Percentiles rank a stretch among this genome's conserved stretches.
These are phyloP conservation scores for Coprinellus micaceus DNA, from an alignment of 768 basidiomycete species.

Conservation along the genomic window DNA sequence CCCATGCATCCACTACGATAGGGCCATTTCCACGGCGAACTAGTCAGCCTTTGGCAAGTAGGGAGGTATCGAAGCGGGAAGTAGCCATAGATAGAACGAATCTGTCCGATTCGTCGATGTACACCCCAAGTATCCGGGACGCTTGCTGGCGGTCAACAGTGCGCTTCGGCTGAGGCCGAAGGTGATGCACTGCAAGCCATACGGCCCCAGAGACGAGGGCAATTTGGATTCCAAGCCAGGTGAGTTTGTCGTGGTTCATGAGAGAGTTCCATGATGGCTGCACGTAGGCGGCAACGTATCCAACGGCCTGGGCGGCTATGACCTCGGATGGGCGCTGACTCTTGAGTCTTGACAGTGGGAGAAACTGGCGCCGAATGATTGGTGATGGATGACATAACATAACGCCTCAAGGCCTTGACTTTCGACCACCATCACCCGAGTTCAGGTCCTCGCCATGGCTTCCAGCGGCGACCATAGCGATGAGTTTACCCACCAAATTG, in stretches of 20 bases:
- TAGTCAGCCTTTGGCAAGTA: neutral
- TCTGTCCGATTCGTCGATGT: neutral
- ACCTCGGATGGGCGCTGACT: too few relatives aligned
- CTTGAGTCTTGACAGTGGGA: too few relatives aligned
- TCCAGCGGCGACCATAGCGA: constrained; percentile 21
- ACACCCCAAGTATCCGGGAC: neutral
- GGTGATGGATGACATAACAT: neutral
- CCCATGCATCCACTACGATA: neutral
- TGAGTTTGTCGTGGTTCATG: neutral
- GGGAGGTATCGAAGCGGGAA: neutral
- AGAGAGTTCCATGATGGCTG: neutral
- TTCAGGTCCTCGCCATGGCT: constrained; percentile 18
- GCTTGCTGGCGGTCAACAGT: neutral
- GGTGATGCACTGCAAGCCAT: neutral
- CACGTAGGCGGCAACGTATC: neutral
- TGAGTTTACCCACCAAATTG: constrained; percentile 64
- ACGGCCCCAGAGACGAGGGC: neutral
- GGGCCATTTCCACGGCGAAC: neutral
- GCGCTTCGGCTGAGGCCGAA: neutral
- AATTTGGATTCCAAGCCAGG: neutral
- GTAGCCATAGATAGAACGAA: neutral
- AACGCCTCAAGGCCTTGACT: neutral
- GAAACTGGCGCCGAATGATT: neutral
- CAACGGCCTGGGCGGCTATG: too few relatives aligned
- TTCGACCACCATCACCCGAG: neutral